Base-by-base conservation (phyloP, 169 alveolate genomes). In the Eimeria brunetti region DNA sequence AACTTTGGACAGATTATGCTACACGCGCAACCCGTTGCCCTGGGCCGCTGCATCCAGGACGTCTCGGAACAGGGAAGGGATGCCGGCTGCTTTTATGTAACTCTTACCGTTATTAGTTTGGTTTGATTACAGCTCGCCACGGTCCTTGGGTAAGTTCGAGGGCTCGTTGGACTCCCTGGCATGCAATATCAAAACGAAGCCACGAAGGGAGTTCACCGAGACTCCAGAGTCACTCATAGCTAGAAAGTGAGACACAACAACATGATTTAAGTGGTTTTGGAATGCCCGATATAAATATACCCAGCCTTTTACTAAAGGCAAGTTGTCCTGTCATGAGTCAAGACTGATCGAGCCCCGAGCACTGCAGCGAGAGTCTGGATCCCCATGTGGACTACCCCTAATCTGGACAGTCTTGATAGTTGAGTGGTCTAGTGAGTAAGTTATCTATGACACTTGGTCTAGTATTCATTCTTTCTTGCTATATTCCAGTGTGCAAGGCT, bases 271-370 rank as follows among this genome's bases (percentile, higher is more conserved):
- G 73, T 9, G 73, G 27, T 1, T 27, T 62, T 33, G 73, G 73
- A 27, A 16, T 3, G 38, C 73, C 16, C 4, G 73, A 62, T 33
- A 11, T 8, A 24, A 1, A 4, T 62, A n/a, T 2, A 30, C 78
- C 24, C 9, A 69, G 49, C 27, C 49, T 69, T 33, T 33, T 11
- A 11, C 33, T 22, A 8, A 69, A 11, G 6, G 49, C 44, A 22
- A 44, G 44, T 69, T 9, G 27, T 24, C 27, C 18, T 58, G n/a
- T 20, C 12, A 8, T 33, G 49, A 69, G 49, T 30, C 49, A 22
- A 69, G 78, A 27, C 78, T 69, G 49, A 33, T n/a, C 44, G 49
- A 69, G 78, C 75, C 75, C 78, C 78, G 78, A 69, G 78, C 49
- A 33, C 49, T 24, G 78, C 44, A 69, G 78, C 49, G 22, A 69